Percentiles rank a stretch among this genome's conserved stretches.
Conservation (phyloP, 192 early-diverging fungal genomes). For the Geosiphon pyriformis region DNA sequence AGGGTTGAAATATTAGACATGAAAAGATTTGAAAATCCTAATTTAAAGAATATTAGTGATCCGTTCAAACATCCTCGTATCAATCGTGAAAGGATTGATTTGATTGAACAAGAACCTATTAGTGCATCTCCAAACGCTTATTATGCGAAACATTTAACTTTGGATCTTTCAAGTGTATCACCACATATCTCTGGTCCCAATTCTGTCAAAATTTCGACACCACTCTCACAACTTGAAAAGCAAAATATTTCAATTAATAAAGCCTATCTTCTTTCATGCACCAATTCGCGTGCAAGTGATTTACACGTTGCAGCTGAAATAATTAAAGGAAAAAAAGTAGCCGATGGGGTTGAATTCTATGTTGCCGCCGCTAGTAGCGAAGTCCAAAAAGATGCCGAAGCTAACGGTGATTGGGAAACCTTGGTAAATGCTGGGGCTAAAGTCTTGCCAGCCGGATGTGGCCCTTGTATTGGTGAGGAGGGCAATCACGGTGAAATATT, state of each 20-base stretch:
- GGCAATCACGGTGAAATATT: too few relatives aligned
- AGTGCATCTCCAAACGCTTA: constrained; percentile 52
- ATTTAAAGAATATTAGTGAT: constrained; percentile 40
- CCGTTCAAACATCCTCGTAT: constrained; percentile 53
- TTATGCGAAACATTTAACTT: constrained; percentile 80
- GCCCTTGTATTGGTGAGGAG: constrained; percentile 88
- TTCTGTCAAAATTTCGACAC: constrained; percentile 87
- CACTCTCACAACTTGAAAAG: constrained; percentile 68
- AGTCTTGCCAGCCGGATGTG: constrained; percentile 90
- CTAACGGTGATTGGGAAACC: constrained; percentile 80
- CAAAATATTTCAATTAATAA: constrained; percentile 83
- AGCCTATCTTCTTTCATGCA: constrained; percentile 94
- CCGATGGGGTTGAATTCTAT: constrained; percentile 85
- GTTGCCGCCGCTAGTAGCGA: constrained; percentile 90
- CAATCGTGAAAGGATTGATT: constrained; percentile 43
- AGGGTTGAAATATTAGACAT: constrained; percentile 51
- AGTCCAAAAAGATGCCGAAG: constrained; percentile 83
- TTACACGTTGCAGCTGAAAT: constrained; percentile 83
- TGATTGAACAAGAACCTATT: constrained; percentile 39
- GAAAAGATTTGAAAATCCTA: constrained; percentile 47
- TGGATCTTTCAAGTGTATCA: constrained; percentile 82
- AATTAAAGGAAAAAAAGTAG: constrained; percentile 66
- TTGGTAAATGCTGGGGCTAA: constrained; percentile 86
- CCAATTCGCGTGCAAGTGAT: constrained; percentile 90
- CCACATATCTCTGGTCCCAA: constrained; percentile 94